phyloP scores from a whole-genome alignment of 2,329 filamentous ascomycete genomes.

The Neurospora crassa region DNA sequence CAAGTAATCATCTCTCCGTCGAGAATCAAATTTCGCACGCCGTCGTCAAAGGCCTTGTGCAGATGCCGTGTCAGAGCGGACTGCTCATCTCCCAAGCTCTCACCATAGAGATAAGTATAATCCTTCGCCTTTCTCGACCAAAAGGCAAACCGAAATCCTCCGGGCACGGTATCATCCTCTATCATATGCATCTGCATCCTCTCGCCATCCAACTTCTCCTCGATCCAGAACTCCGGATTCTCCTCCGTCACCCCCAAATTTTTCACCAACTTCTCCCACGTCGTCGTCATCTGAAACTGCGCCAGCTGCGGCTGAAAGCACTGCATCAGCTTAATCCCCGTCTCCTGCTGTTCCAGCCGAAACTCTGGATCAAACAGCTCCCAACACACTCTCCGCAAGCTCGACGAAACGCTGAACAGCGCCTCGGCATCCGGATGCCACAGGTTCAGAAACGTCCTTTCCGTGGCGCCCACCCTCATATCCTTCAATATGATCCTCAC shows the following conservation, averaged over 20 bases:
- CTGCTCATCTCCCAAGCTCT: slow-evolving; percentile 61
- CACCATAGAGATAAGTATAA: slow-evolving; percentile 89
- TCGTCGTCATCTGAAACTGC: slow-evolving; percentile 74
- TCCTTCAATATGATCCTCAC: slow-evolving; percentile 85
- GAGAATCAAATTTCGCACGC: slow-evolving; percentile 78
- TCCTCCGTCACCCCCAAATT: slow-evolving; percentile 56
- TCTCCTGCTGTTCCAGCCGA: slow-evolving; percentile 64
- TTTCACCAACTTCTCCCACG: slow-evolving; percentile 68
- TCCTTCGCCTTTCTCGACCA: slow-evolving; percentile 97
- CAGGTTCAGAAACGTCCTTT: slow-evolving; percentile 76
- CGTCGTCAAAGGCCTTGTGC: slow-evolving; percentile 62
- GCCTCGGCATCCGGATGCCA: slow-evolving; percentile 73
- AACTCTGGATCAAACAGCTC: slow-evolving; percentile 68
- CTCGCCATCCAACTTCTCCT: slow-evolving; percentile 95
- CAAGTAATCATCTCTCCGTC: slow-evolving; percentile 99
- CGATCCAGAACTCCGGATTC: slow-evolving; percentile 82
- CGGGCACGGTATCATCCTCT: slow-evolving; percentile 55
- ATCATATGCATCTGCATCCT: slow-evolving; percentile 94
- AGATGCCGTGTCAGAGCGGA: slow-evolving; percentile 75
- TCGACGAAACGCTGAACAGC: slow-evolving; percentile 85
- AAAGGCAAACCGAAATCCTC: slow-evolving; percentile 69
- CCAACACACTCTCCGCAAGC: slow-evolving; percentile 86
- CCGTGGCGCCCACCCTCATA: slow-evolving; percentile 66
- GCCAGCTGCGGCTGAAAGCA: slow-evolving; percentile 95
- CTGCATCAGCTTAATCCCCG: slow-evolving; percentile 74